Percentiles rank a stretch among this genome's conserved stretches.
phyloP scores from a whole-genome alignment of 1,284 basidiomycete species.

The Heterobasidion occidentale region DNA sequence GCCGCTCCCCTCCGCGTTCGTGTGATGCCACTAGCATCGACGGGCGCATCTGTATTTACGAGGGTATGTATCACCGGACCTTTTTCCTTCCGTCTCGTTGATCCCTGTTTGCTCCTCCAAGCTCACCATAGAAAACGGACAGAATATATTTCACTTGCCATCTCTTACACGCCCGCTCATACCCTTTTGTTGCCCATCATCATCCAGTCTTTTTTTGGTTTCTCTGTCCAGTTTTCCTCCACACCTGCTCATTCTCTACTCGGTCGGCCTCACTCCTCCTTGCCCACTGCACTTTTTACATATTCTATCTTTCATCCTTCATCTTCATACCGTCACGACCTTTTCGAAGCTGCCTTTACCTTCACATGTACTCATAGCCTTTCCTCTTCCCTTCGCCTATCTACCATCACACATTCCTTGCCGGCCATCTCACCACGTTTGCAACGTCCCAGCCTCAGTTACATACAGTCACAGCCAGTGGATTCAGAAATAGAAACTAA shows the following conservation, averaged over 20 bases:
- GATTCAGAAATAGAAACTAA: neutral
- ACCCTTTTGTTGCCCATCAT: neutral
- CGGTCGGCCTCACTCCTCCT: neutral
- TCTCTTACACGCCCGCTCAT: neutral
- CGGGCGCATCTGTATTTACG: neutral
- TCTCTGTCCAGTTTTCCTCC: neutral
- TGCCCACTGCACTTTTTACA: neutral
- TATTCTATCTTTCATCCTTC: neutral
- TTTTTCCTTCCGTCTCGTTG: neutral
- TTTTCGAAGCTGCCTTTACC: neutral
- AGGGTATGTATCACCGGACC: neutral
- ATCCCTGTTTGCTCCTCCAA: neutral
- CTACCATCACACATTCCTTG: neutral
- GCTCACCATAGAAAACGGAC: neutral
- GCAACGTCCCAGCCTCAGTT: neutral
- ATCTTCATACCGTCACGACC: neutral
- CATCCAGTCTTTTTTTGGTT: neutral
- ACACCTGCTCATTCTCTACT: neutral
- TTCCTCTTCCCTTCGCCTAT: neutral
- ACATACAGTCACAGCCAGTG: neutral
- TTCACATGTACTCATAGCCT: neutral
- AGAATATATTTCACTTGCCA: conserved; percentile 1
- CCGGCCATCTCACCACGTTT: neutral
- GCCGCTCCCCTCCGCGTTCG: no score
- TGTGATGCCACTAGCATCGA: no score